phyloP scores from a whole-genome alignment of 177 flowering plant genomes.

The Tripterygium wilfordii region DNA sequence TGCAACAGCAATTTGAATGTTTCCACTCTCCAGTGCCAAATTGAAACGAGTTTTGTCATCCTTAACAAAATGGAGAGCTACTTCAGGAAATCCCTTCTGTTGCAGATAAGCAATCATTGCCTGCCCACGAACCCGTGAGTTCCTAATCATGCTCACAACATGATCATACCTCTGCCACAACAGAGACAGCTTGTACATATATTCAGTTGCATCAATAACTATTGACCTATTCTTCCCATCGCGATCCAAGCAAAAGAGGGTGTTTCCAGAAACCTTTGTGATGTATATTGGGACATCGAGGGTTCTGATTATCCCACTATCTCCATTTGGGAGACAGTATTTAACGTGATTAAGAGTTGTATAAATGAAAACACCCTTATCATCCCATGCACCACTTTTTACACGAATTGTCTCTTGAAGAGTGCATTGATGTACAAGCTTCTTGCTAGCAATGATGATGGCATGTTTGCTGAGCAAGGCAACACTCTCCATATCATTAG shows the following conservation, averaged over 20 bases:
- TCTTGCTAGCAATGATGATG: constrained; percentile 66
- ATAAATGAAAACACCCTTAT: constrained; percentile 77
- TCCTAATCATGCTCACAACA: too few species aligned
- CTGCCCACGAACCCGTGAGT: constrained; percentile 27
- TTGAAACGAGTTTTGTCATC: constrained; percentile 28
- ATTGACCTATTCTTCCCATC: constrained; percentile 68
- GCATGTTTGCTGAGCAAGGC: constrained; percentile 77
- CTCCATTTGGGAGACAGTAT: too few species aligned
- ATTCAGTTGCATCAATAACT: constrained; percentile 76
- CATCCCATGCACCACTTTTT: constrained; percentile 85
- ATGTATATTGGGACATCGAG: too few species aligned
- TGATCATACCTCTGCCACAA: constrained; percentile 64
- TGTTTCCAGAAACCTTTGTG: constrained; percentile 66
- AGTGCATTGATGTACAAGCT: constrained; percentile 71
- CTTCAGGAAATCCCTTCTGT: too few species aligned
- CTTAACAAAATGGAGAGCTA: constrained; percentile 26
- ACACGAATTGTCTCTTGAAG: constrained; percentile 72
- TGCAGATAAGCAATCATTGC: constrained; percentile 30
- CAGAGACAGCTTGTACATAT: constrained; percentile 70
- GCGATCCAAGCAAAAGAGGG: constrained; percentile 74
- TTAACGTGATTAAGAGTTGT: constrained; percentile 85
- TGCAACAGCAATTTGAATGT: too few species aligned
- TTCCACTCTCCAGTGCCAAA: constrained; percentile 25
- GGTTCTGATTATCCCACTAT: constrained; percentile 79
- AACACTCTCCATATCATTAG: constrained; percentile 73